Percentiles rank a stretch among this genome's conserved stretches.
Evolutionary conservation across 2,329 filamentous ascomycete genomes (phyloP).

Genomic region (Didymellaceae sp.): DNA sequence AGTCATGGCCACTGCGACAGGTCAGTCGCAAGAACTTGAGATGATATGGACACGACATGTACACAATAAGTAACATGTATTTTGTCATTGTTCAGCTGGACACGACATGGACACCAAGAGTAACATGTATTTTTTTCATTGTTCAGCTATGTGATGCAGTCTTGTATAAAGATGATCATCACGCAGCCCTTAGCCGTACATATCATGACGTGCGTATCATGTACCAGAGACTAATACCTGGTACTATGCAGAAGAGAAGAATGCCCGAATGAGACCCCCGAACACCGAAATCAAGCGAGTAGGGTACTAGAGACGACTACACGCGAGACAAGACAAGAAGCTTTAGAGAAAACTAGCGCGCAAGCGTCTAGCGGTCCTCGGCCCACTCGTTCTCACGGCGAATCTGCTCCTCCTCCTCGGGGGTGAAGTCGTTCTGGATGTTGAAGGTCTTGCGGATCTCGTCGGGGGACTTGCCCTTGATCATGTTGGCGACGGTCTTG

Average conservation of each 20-base stretch:
- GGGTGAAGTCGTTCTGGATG: conserved; percentile 99
- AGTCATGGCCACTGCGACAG: too few species aligned
- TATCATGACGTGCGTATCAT: conserved; percentile 10
- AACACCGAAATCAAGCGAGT: conserved; percentile 15
- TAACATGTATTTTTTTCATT: conserved; percentile 8
- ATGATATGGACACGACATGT: too few species aligned
- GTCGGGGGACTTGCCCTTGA: conserved; percentile 99
- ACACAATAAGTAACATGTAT: background rate
- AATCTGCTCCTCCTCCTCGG: conserved; percentile 97
- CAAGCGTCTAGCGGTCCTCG: conserved; percentile 46
- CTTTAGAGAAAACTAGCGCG: background rate
- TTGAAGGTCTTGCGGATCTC: conserved; percentile 99
- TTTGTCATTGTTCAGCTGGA: background rate
- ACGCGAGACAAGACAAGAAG: background rate
- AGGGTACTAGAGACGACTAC: background rate
- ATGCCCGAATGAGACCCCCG: conserved; percentile 15
- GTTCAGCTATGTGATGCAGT: conserved; percentile 1
- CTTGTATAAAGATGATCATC: background rate
- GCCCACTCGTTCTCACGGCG: conserved; percentile 62
- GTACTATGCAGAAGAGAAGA: conserved; percentile 12
- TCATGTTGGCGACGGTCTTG: conserved; percentile 99
- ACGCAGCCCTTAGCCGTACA: conserved; percentile 6
- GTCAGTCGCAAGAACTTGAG: too few species aligned
- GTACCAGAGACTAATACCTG: conserved; percentile 5
- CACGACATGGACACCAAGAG: background rate